A percentile compares a stretch with the other conserved stretches of the same genome.
Conservation (phyloP, 768 basidiomycete species). For the Pisolithus albus region DNA sequence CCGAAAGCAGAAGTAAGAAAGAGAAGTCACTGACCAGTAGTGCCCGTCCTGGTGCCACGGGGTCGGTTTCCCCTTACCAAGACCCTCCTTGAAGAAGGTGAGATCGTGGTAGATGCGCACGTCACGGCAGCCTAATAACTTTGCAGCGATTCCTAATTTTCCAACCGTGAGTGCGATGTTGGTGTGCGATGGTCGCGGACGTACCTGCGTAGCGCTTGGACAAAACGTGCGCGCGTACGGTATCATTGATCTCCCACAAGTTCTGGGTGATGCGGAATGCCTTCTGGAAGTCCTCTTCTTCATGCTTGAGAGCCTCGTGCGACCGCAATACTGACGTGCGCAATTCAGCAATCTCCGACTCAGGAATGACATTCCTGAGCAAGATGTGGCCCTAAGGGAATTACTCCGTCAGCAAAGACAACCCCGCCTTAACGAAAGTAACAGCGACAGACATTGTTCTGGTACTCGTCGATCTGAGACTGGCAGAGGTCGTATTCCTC, state of each 20-base stretch:
- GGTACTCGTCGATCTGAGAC: neutral
- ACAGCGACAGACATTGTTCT: neutral
- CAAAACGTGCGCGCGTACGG: slow-evolving; percentile 2
- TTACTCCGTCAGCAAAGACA: neutral
- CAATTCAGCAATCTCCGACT: neutral
- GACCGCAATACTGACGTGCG: neutral
- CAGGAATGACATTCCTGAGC: neutral
- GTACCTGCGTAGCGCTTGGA: slow-evolving; percentile 2
- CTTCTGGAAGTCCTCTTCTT: slow-evolving; percentile 3
- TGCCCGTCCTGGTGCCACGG: slow-evolving; percentile 2
- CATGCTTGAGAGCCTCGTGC: neutral
- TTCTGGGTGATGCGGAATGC: slow-evolving; percentile 5
- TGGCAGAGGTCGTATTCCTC: neutral
- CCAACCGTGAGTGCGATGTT: no score
- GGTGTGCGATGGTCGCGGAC: neutral
- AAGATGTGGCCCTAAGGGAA: neutral
- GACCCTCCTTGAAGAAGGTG: slow-evolving; percentile 6
- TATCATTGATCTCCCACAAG: slow-evolving; percentile 2
- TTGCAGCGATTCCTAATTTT: slow-evolving; percentile 3
- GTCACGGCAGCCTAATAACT: slow-evolving; percentile 5
- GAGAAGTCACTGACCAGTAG: neutral
- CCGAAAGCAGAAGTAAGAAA: no score
- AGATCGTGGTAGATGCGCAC: slow-evolving; percentile 5
- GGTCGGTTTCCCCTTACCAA: neutral
- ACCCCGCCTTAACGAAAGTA: neutral